Evolutionary conservation across 2,329 filamentous ascomycete genomes (phyloP), one percentile per base, ranked within the genome.

Genomic region (Cordyceps cateniannulata): DNA sequence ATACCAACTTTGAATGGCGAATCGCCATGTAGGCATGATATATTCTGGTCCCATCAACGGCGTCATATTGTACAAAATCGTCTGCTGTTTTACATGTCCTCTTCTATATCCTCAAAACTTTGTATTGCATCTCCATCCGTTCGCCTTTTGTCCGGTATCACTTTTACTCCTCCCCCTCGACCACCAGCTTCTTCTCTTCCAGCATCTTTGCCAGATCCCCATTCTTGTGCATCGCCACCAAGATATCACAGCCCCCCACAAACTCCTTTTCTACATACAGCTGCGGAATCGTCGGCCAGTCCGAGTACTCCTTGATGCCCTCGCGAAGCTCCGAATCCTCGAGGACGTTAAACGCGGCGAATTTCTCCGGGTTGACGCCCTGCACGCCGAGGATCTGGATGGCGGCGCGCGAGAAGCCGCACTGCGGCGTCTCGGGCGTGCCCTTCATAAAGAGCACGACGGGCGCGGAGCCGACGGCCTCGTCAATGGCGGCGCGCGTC

Each of bases 401-500:
- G 72, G 85, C 91, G 59, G 93, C 93, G 69, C 93, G 86, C 62
- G 93, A 98, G 81, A 97, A 99, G 50, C 95, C 95, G 77, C 95
- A 99, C 76, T 97, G 93, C 22, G 95, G 95, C 63, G 86, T 91
- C 78, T 97, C 93, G 62, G 95, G 95, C 1, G 95, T 98, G 62
- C 95, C 95, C 81, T 99, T 99, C 95, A 99, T 99, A 81, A 99
- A 99, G 61, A 99, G 82, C 1, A 99, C 95, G 0, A 99, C 93
- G 2, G 93, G 93, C 0, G 93, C 89, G 1, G 92, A 93, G 25
- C 79, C 81, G 18, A 99, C 88, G 35, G 93, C 93, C 74, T 92
- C 91, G 75, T 97, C 91, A 69, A 99, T 99, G 27, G 93, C 92
- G 44, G 85, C 77, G 64, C 84, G 86, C 12, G 90, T 95, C 71